Evolutionary conservation across 2,329 filamentous ascomycete species (phyloP), one percentile per base, ranked within the genome.

Genomic region (Sclerotinia sclerotiorum): DNA sequence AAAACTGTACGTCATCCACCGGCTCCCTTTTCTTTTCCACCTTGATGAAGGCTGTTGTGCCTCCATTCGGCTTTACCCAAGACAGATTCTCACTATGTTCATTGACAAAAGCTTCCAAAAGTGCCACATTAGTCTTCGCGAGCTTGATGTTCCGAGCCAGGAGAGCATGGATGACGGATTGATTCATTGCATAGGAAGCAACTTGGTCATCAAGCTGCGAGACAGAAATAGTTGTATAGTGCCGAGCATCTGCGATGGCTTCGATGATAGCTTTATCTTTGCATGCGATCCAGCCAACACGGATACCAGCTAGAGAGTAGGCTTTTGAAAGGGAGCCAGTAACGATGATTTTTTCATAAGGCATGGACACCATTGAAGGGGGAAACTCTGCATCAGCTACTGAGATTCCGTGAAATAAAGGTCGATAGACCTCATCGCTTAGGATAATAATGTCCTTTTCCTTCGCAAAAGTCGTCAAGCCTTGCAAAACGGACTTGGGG

Each of bases 141-240:
- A 95, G 83, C 35, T 82, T 80, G 57, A 89, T 84, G 74, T 93
- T 93, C 21, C 88, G 82, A 3, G 80, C 81, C 2, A 92, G 81
- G 2, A 93, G 79, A 15, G 79, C 81, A 71, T 89, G 83, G n/a
- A 93, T 85, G 27, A 90, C 88, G 46, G 82, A 80, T 1, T 85
- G 80, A 15, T 86, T 85, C 10, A 97, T 81, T 0, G 93, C 93
- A 75, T 89, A 94, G 39, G 86, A 85, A 2, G 92, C 93, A 15
- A 97, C 83, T 62, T 86, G 85, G 77, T 97, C 92, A 77, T 96
- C 92, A 8, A 97, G 81, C 75, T 90, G 87, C n/a, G 90, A 91
- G 0, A 96, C 92, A 51, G 90, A 91, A 74, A 96, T 96, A 35
- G 91, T 93, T 4, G 92, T 96, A 81, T 95, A 96, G 78, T 95